phyloP scores from a whole-genome alignment of 1,284 basidiomycete species.

The Irpex rosettiformis region DNA sequence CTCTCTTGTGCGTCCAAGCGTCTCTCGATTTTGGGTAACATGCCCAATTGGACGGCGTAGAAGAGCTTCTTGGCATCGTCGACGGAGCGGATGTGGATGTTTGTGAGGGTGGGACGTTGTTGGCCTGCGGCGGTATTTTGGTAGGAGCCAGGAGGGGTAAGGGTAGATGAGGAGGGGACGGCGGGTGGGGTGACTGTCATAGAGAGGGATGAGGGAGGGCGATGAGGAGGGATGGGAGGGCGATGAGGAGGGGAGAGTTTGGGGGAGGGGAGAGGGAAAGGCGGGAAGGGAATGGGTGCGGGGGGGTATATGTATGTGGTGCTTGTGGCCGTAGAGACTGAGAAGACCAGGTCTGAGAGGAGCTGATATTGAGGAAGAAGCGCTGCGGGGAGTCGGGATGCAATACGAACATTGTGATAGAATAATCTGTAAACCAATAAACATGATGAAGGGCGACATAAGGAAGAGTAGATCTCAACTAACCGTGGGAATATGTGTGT shows the following conservation, averaged over 20 bases:
- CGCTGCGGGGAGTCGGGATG: no score
- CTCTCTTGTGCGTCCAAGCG: slow-evolving; percentile 41
- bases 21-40: slow-evolving; percentile 38
- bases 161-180: background rate
- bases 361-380: background rate
- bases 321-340: background rate
- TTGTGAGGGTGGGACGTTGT: slow-evolving; percentile 36
- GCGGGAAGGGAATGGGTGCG: background rate
- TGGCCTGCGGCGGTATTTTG: slow-evolving; percentile 19
- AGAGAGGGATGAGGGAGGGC: background rate
- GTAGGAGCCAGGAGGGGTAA: background rate
- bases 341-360: background rate
- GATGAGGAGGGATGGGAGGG: background rate
- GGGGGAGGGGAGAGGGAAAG: background rate
- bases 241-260: background rate
- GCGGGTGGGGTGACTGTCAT: background rate
- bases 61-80: slow-evolving; percentile 42
- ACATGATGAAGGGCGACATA: no score
- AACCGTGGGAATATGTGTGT: background rate
- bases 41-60: slow-evolving; percentile 37
- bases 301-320: background rate
- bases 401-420: no score
- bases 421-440: no score
- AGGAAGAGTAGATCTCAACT: no score
- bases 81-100: slow-evolving; percentile 37